A percentile compares a stretch with the other conserved stretches of the same genome.
Conservation (phyloP, 177 flowering plant species). For the Tripterygium wilfordii region DNA sequence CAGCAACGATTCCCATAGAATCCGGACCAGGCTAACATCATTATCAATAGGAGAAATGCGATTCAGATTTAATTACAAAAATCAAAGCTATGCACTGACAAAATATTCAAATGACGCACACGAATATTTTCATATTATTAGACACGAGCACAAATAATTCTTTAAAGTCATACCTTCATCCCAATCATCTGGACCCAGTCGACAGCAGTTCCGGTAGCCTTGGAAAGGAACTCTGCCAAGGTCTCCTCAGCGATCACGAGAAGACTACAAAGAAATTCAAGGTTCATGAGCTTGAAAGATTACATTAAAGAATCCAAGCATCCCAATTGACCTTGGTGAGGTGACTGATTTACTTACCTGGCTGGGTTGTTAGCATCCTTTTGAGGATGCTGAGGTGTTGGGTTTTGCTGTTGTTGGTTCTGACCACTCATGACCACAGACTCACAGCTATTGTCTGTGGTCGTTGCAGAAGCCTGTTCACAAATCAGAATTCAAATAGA, state of each 20-base stretch:
- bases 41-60: background rate
- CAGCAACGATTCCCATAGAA: conserved; percentile 92
- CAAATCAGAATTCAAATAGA: no score
- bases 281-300: conserved; percentile 3
- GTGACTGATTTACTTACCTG: conserved; percentile 33
- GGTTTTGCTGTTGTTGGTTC: conserved; percentile 70
- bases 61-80: no score
- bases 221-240: conserved; percentile 88
- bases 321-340: background rate
- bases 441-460: conserved; percentile 86
- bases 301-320: background rate
- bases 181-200: conserved; percentile 98
- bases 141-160: background rate
- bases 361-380: conserved; percentile 93
- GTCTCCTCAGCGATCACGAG: conserved; percentile 89
- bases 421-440: conserved; percentile 84
- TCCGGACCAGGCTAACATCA: conserved; percentile 94
- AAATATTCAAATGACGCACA: background rate
- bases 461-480: conserved; percentile 46
- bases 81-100: no score
- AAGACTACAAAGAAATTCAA: conserved; percentile 36
- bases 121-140: background rate
- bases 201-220: conserved; percentile 97
- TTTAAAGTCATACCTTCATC: conserved; percentile 48
- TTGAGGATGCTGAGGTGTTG: conserved; percentile 63